Percentiles rank a stretch among this genome's conserved stretches.
Evolutionary conservation across 2,329 filamentous ascomycete species (phyloP).

Genomic region (Huntiella moniliformis): DNA sequence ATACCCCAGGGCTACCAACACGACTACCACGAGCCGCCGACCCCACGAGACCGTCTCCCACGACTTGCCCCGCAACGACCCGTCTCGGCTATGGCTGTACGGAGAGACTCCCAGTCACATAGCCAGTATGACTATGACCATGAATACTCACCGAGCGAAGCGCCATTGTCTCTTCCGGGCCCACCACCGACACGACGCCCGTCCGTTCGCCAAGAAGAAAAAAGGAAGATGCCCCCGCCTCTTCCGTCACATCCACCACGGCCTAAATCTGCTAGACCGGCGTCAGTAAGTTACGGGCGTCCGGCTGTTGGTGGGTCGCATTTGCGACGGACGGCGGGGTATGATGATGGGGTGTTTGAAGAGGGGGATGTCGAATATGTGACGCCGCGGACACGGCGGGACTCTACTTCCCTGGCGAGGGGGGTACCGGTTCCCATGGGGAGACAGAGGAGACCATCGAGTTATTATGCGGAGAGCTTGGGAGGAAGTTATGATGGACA

Average conservation of each 20-base stretch:
- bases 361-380: too few species aligned
- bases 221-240: constrained; percentile 9
- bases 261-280: constrained; percentile 10
- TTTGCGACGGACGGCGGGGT: background rate
- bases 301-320: constrained; percentile 6
- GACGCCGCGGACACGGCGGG: too few species aligned
- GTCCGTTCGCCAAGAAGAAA: constrained; percentile 10
- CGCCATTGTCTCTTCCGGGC: background rate
- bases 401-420: too few species aligned
- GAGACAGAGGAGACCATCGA: too few species aligned
- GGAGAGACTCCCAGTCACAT: constrained; percentile 5
- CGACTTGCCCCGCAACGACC: constrained; percentile 7
- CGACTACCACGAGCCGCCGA: constrained; percentile 4
- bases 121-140: background rate
- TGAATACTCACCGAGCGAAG: background rate
- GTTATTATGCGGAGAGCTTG: too few species aligned
- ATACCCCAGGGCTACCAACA: too few species aligned
- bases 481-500: too few species aligned
- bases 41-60: constrained; percentile 6
- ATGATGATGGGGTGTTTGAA: too few species aligned
- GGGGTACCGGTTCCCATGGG: too few species aligned
- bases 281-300: constrained; percentile 4
- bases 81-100: constrained; percentile 5
- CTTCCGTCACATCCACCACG: background rate
- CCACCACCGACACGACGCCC: constrained; percentile 5